Percentiles rank a stretch among this genome's conserved stretches.
Conservation (phyloP, 148 eudicot species). For the Polygonum aviculare region DNA sequence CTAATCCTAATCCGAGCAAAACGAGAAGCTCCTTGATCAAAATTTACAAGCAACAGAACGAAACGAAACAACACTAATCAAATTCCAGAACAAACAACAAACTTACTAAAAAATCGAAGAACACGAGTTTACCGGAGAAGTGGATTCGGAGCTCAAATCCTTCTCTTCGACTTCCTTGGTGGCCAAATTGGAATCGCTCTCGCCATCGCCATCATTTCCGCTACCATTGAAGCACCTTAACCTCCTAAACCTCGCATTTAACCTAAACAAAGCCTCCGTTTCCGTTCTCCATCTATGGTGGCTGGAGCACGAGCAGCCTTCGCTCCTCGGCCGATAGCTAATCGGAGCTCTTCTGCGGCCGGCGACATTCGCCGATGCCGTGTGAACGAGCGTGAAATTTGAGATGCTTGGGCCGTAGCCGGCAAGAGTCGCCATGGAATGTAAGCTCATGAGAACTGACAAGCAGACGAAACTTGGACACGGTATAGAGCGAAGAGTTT, state of each 20-base stretch:
- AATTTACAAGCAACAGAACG: not conserved
- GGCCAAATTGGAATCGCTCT: slow-evolving; percentile 47
- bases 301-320: slow-evolving; percentile 27
- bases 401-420: slow-evolving; percentile 26
- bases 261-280: slow-evolving; percentile 12
- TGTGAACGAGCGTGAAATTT: slow-evolving; percentile 15
- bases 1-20: not conserved
- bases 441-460: slow-evolving; percentile 5
- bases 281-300: slow-evolving; percentile 18
- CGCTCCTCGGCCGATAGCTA: slow-evolving; percentile 6
- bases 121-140: not conserved
- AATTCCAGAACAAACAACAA: not conserved
- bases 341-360: not conserved
- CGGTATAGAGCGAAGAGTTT: not conserved
- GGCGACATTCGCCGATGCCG: slow-evolving; percentile 11
- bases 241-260: slow-evolving; percentile 18
- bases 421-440: slow-evolving; percentile 36
- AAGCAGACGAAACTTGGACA: not conserved
- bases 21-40: not conserved
- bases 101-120: not conserved
- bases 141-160: not conserved
- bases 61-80: not conserved
- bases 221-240: slow-evolving; percentile 32
- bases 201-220: slow-evolving; percentile 20
- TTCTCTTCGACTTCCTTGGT: slow-evolving; percentile 37